Evolutionary conservation across 2,329 filamentous ascomycete genomes (phyloP).

Genomic region (Pseudogymnoascus sp.): DNA sequence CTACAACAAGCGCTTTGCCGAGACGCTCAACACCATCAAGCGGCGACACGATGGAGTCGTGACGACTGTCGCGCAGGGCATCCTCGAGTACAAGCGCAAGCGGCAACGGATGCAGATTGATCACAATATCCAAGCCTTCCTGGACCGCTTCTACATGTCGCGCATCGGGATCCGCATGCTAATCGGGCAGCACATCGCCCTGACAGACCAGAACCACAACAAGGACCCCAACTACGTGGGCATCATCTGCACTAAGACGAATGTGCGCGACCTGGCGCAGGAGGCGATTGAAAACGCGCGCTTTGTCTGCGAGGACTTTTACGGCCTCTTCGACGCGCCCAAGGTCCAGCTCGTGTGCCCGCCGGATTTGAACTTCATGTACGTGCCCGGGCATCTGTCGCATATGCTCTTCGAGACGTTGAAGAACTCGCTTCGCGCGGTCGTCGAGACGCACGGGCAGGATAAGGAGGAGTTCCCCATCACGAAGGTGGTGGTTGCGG

Average conservation of each 20-base stretch:
- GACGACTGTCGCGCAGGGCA: constrained; percentile 95
- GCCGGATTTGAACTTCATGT: constrained; percentile 95
- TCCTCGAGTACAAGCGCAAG: constrained; percentile 95
- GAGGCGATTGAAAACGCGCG: constrained; percentile 97
- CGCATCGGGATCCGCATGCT: constrained; percentile 99
- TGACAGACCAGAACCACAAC: constrained; percentile 86
- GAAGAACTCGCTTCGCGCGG: constrained; percentile 95
- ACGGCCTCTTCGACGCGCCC: constrained; percentile 92
- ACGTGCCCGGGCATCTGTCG: constrained; percentile 94
- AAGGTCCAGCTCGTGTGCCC: constrained; percentile 96
- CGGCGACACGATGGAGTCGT: constrained; percentile 93
- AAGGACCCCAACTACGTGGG: constrained; percentile 92
- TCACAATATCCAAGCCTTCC: constrained; percentile 91
- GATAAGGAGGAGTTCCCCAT: constrained; percentile 95
- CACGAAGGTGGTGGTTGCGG: constrained; percentile 94
- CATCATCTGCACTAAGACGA: constrained; percentile 98
- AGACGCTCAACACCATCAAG: constrained; percentile 90
- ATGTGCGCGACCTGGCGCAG: constrained; percentile 86
- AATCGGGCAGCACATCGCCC: constrained; percentile 94
- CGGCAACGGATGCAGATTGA: constrained; percentile 98
- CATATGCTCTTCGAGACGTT: constrained; percentile 99
- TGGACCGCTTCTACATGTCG: constrained; percentile 99
- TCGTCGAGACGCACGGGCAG: constrained; percentile 89
- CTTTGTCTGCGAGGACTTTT: constrained; percentile 99
- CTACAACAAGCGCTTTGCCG: constrained; percentile 86